A percentile compares a stretch with the other conserved stretches of the same genome.
phyloP scores from a whole-genome alignment of 352 stramenopile species.

The Blastocystis sp. region DNA sequence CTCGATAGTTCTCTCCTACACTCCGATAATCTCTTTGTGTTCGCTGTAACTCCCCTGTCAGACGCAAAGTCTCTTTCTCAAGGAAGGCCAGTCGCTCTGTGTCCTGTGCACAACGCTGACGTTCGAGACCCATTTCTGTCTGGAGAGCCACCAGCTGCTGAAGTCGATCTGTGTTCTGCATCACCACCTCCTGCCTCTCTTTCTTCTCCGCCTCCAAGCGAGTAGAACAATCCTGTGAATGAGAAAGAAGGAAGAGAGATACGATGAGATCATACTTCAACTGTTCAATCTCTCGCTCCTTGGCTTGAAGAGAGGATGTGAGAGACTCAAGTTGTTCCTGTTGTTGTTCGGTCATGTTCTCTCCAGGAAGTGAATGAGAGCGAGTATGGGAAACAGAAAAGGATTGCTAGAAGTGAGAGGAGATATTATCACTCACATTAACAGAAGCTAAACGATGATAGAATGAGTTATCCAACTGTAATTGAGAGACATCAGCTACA shows the following conservation, averaged over 20 bases:
- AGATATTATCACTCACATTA: constrained; percentile 66
- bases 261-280: constrained; percentile 65
- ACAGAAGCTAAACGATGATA: constrained; percentile 72
- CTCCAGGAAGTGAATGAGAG: no score
- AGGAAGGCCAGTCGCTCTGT: background rate
- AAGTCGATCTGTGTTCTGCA: constrained; percentile 31
- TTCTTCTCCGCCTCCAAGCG: background rate
- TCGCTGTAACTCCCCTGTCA: background rate
- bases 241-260: background rate
- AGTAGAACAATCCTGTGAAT: background rate
- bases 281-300: background rate
- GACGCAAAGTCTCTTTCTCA: background rate
- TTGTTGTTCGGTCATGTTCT: constrained; percentile 34
- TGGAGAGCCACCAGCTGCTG: constrained; percentile 34
- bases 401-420: no score
- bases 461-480: constrained; percentile 70
- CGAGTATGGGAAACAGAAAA: no score
- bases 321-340: background rate
- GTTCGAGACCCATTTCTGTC: background rate
- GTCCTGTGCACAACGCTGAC: background rate
- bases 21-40: background rate
- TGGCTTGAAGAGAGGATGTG: background rate
- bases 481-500: constrained; percentile 67
- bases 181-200: background rate
- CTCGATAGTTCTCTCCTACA: no score